These are phyloP conservation scores for Graphilbum ipis-grandicollis DNA, from an alignment of 2,329 filamentous ascomycete species.

Conservation along the genomic window DNA sequence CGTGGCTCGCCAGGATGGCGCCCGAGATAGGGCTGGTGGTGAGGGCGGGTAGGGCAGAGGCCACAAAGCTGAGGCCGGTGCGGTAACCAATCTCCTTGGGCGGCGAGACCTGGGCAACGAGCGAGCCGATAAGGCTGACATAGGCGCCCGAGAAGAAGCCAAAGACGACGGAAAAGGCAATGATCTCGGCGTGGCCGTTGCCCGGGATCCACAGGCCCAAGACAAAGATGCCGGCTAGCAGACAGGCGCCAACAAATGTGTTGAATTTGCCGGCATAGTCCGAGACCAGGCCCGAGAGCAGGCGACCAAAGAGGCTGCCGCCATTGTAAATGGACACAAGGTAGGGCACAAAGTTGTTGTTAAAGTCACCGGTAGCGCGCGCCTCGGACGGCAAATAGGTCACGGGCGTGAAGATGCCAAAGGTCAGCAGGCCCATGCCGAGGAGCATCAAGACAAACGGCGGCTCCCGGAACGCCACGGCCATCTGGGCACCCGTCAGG, in stretches of 20 bases:
- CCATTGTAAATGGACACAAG: slow-evolving; percentile 13
- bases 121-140: slow-evolving; percentile 19
- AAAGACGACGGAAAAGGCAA: slow-evolving; percentile 22
- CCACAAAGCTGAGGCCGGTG: slow-evolving; percentile 32
- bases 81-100: slow-evolving; percentile 35
- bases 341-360: slow-evolving; percentile 9
- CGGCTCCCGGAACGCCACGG: slow-evolving; percentile 9
- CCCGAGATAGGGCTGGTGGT: slow-evolving; percentile 33
- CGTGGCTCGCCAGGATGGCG: slow-evolving; percentile 12
- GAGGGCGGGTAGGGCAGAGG: slow-evolving; percentile 32
- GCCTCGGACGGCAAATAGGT: slow-evolving; percentile 12
- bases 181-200: slow-evolving; percentile 12
- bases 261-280: slow-evolving; percentile 23
- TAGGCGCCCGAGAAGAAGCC: slow-evolving; percentile 25
- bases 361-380: slow-evolving; percentile 8
- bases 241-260: slow-evolving; percentile 22
- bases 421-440: slow-evolving; percentile 10
- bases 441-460: slow-evolving; percentile 8
- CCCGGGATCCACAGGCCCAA: slow-evolving; percentile 26
- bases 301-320: slow-evolving; percentile 18
- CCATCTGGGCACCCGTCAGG: slow-evolving; percentile 3
- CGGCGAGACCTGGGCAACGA: slow-evolving; percentile 34
- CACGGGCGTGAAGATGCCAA: slow-evolving; percentile 13
- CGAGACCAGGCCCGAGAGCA: slow-evolving; percentile 11
- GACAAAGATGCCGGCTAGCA: slow-evolving; percentile 19